These are phyloP conservation scores for Amanita muscaria DNA, from an alignment of 768 basidiomycete species.

Conservation along the genomic window DNA sequence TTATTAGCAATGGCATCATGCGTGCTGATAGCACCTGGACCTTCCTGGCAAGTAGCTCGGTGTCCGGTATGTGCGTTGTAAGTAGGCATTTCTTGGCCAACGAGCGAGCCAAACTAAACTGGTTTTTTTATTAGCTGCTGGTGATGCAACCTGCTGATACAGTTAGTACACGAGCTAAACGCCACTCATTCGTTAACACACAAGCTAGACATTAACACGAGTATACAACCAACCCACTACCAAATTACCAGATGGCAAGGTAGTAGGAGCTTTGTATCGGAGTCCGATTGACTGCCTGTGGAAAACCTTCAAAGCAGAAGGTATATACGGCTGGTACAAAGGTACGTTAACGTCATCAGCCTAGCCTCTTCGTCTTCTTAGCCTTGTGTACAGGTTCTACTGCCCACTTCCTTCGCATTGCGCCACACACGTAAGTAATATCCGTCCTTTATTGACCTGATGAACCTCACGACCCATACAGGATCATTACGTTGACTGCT, in stretches of 20 bases:
- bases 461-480: constrained; percentile 20
- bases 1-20: constrained; percentile 60
- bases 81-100: constrained; percentile 21
- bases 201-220: constrained; percentile 67
- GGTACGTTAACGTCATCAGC: constrained; percentile 31
- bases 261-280: constrained; percentile 73
- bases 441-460: neutral
- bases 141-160: constrained; percentile 96
- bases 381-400: constrained; percentile 81
- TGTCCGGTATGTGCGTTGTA: constrained; percentile 91
- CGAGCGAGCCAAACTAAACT: constrained; percentile 5
- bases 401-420: constrained; percentile 88
- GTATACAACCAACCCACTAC: constrained; percentile 94
- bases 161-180: constrained; percentile 21
- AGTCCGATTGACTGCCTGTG: constrained; percentile 94
- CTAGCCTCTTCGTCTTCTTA: too few species aligned
- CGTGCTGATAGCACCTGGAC: constrained; percentile 77
- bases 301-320: constrained; percentile 91
- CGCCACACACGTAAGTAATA: constrained; percentile 72
- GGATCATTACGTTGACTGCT: constrained; percentile 84
- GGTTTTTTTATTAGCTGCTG: constrained; percentile 43
- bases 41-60: constrained; percentile 77
- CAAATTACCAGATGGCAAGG: constrained; percentile 57
- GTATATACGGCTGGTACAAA: constrained; percentile 93
- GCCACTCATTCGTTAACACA: constrained; percentile 8